phyloP scores from a whole-genome alignment of 2,329 filamentous ascomycete species.

The Aurifilum marmelostoma region DNA sequence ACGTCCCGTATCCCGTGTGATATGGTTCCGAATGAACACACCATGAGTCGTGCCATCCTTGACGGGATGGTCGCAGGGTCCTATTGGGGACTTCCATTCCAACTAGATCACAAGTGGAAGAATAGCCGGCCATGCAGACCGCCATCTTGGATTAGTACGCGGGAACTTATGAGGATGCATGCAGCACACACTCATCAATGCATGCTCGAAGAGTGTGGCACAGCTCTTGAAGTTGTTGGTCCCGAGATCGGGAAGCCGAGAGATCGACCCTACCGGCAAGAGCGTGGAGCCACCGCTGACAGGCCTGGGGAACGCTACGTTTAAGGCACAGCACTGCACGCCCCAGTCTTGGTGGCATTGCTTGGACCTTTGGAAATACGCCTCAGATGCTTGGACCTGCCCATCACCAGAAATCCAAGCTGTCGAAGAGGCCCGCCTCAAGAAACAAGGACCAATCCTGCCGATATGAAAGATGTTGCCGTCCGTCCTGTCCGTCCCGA shows the following conservation, averaged over 20 bases:
- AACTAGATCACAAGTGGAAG: constrained; percentile 2
- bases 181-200: neutral
- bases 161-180: neutral
- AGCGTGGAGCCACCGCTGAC: neutral
- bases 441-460: neutral
- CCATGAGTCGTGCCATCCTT: neutral
- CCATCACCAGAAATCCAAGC: neutral
- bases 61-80: neutral
- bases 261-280: constrained; percentile 7
- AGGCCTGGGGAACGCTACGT: neutral
- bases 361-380: neutral
- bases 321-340: neutral
- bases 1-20: neutral
- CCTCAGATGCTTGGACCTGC: neutral
- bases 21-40: neutral
- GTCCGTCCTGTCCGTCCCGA: constrained; percentile 18
- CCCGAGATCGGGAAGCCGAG: constrained; percentile 26
- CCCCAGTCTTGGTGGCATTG: too few species aligned
- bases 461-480: neutral
- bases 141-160: constrained; percentile 11
- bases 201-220: neutral
- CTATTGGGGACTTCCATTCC: neutral
- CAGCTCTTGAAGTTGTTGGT: neutral
- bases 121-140: constrained; percentile 7
- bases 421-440: neutral